Evolutionary conservation across 2,329 filamentous ascomycete species (phyloP).

Genomic region (Colletotrichum cordylinicola): DNA sequence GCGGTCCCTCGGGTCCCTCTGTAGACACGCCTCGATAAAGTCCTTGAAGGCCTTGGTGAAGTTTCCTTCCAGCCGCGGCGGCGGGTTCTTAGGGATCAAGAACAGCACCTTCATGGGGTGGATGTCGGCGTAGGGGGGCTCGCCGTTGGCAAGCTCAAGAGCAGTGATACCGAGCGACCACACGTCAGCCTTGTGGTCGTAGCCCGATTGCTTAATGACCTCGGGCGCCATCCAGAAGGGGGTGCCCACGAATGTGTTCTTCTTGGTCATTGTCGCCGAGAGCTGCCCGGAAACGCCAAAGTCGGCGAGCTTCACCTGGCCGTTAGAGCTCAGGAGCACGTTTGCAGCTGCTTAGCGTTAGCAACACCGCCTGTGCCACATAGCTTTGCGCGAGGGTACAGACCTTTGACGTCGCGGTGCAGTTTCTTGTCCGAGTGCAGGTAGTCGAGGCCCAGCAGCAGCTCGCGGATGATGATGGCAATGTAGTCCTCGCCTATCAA

Average conservation of each 20-base stretch:
- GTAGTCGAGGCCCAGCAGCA: constrained; percentile 90
- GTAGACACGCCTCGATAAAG: constrained; percentile 82
- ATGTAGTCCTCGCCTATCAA: constrained; percentile 94
- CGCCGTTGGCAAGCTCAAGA: constrained; percentile 87
- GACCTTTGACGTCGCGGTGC: constrained; percentile 95
- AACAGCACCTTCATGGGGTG: constrained; percentile 99
- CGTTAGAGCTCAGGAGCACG: constrained; percentile 84
- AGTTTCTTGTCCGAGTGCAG: constrained; percentile 95
- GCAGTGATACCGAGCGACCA: constrained; percentile 97
- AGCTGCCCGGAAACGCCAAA: constrained; percentile 97
- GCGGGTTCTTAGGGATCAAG: constrained; percentile 92
- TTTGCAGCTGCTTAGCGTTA: constrained; percentile 74
- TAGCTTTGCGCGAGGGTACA: neutral
- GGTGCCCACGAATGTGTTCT: constrained; percentile 97
- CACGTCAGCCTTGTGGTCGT: constrained; percentile 97
- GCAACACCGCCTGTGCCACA: neutral
- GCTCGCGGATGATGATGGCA: constrained; percentile 89
- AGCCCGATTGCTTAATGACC: constrained; percentile 97
- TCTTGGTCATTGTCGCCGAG: constrained; percentile 98
- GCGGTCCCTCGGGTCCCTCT: constrained; percentile 87
- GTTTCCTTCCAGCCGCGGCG: constrained; percentile 80
- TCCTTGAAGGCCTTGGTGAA: constrained; percentile 86
- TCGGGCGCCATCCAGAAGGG: constrained; percentile 99
- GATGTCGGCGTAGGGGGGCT: constrained; percentile 94
- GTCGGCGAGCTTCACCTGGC: constrained; percentile 95